phyloP scores from a whole-genome alignment of 257 asterid genomes.

The Fraxinus americana region DNA sequence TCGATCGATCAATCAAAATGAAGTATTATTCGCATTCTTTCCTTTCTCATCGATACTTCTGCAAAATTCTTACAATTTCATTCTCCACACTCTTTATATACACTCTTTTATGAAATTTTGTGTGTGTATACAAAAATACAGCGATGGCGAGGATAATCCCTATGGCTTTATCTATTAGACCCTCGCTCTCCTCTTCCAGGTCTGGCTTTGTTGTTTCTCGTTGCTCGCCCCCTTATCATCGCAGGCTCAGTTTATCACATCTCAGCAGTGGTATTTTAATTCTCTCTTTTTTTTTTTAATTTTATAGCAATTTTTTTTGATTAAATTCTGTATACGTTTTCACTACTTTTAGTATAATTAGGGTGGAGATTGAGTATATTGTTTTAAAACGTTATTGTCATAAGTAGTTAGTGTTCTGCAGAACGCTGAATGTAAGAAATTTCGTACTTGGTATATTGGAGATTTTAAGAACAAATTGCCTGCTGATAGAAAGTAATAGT shows the following conservation, averaged over 20 bases:
- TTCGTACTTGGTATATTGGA: too few relatives aligned
- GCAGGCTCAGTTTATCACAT: conserved; percentile 40
- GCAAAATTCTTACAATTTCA: neutral
- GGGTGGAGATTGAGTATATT: neutral
- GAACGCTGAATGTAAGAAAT: too few relatives aligned
- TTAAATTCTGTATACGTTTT: neutral
- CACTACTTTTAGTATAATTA: neutral
- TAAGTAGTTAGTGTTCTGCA: too few relatives aligned
- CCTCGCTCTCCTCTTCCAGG: conserved; percentile 69
- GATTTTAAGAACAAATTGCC: too few relatives aligned
- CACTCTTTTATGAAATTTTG: neutral
- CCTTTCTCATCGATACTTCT: neutral
- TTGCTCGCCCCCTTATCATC: conserved; percentile 31
- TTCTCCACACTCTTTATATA: neutral
- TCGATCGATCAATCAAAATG: neutral
- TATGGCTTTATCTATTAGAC: conserved; percentile 81
- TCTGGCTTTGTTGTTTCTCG: conserved; percentile 47
- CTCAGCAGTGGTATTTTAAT: conserved; percentile 47
- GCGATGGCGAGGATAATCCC: conserved; percentile 74
- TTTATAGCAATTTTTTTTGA: neutral
- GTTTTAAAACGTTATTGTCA: neutral
- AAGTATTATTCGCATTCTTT: neutral
- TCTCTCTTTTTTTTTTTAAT: neutral
- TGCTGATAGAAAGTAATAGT: neutral
- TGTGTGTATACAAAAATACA: neutral